Evolutionary conservation across 208 protist species (phyloP).

Genomic region (Acanthamoeba castellanii): DNA sequence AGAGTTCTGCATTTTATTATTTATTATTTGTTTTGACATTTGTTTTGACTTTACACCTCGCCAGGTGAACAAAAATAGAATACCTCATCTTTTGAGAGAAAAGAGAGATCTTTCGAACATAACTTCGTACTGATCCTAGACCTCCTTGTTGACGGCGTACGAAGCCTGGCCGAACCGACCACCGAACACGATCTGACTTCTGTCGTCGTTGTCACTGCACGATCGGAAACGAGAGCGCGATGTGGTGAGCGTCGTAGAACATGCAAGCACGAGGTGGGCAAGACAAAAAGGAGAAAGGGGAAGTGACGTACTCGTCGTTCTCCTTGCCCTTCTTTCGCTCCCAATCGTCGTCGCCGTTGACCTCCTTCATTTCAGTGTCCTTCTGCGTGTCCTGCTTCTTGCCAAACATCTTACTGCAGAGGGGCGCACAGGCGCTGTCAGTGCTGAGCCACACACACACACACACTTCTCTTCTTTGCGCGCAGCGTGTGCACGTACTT

Average conservation of each 20-base stretch:
- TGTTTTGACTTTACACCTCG: too few species aligned
- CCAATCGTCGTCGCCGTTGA: background rate
- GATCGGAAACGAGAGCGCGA: background rate
- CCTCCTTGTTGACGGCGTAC: background rate
- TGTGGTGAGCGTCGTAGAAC: background rate
- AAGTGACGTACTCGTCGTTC: conserved; percentile 4
- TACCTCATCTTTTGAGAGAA: too few species aligned
- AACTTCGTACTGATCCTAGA: too few species aligned
- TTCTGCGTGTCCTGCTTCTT: background rate
- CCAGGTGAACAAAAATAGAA: too few species aligned
- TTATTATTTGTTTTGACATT: too few species aligned
- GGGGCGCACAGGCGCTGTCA: background rate
- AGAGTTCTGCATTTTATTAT: too few species aligned
- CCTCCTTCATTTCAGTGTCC: background rate
- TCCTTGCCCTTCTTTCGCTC: conserved; percentile 59
- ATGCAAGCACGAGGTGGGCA: background rate
- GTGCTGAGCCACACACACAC: too few species aligned
- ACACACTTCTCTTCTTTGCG: background rate
- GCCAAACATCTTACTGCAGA: background rate
- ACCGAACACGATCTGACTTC: conserved; percentile 33
- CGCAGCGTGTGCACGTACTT: background rate
- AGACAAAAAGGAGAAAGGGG: background rate
- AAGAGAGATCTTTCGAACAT: too few species aligned
- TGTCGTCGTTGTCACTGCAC: background rate
- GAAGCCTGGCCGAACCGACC: conserved; percentile 32